A percentile compares a stretch with the other conserved stretches of the same genome.
phyloP scores from a whole-genome alignment of 176 grass and related monocot species.

The Triticum dicoccoides region DNA sequence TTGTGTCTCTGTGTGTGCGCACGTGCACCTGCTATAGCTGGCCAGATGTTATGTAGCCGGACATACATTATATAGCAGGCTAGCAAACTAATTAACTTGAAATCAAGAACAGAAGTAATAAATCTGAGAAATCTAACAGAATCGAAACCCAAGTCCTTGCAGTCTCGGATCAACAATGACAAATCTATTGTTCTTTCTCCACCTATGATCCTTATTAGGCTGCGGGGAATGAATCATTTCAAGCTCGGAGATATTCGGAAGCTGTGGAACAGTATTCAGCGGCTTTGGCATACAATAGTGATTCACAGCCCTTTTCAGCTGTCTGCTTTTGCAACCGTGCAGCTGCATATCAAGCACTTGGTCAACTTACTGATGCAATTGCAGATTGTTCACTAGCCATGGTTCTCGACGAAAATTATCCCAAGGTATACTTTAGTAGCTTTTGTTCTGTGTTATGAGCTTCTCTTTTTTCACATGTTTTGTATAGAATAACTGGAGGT shows the following conservation, averaged over 20 bases:
- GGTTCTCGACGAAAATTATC: constrained; percentile 84
- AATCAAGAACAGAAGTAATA: background rate
- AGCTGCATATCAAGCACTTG: constrained; percentile 89
- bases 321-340: constrained; percentile 93
- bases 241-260: constrained; percentile 68
- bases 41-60: no score
- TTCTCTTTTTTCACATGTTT: constrained; percentile 25
- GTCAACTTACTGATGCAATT: constrained; percentile 94
- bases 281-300: constrained; percentile 68
- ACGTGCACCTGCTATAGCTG: background rate
- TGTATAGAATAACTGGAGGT: background rate
- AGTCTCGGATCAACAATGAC: background rate
- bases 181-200: constrained; percentile 13
- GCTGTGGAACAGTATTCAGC: constrained; percentile 87
- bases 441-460: constrained; percentile 12
- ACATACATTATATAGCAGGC: background rate
- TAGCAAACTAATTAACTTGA: background rate
- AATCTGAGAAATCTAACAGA: background rate
- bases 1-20: no score
- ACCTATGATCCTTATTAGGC: constrained; percentile 47
- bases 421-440: constrained; percentile 55
- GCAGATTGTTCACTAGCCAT: constrained; percentile 97
- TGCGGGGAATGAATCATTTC: constrained; percentile 90
- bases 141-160: background rate
- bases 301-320: constrained; percentile 77